These are phyloP conservation scores for Saccharomyces hybrid DNA, from an alignment of 1,139 yeast species.

Conservation along the genomic window DNA sequence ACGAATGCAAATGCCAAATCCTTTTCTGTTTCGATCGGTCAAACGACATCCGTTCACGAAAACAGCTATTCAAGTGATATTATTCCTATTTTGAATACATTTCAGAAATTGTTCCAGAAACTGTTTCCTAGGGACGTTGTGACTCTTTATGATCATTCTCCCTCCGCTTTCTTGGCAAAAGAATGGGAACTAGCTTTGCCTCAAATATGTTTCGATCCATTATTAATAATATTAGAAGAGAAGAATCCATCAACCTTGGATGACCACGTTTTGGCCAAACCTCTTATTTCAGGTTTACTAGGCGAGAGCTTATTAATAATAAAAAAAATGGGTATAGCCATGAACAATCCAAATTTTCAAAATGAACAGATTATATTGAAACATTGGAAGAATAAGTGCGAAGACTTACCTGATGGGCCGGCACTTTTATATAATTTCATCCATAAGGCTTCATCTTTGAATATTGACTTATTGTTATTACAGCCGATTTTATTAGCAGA, in stretches of 20 bases:
- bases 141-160: conserved; percentile 32
- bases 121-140: conserved; percentile 33
- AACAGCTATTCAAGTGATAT: not conserved
- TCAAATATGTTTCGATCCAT: conserved; percentile 66
- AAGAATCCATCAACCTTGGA: conserved; percentile 51
- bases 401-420: conserved; percentile 15
- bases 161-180: conserved; percentile 56
- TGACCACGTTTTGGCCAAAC: conserved; percentile 70
- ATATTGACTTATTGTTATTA: conserved; percentile 63
- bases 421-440: conserved; percentile 23
- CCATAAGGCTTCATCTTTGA: conserved; percentile 32
- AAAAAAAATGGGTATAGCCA: conserved; percentile 63
- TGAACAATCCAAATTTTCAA: conserved; percentile 13
- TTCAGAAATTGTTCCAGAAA: conserved; percentile 25
- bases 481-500: conserved; percentile 85
- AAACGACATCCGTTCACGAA: not conserved
- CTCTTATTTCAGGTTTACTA: conserved; percentile 70
- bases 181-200: conserved; percentile 86
- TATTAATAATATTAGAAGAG: conserved; percentile 64
- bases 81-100: conserved; percentile 8
- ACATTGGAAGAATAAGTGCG: conserved; percentile 42
- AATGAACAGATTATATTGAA: conserved; percentile 51
- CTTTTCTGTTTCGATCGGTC: not conserved
- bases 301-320: conserved; percentile 65
- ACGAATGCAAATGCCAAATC: conserved; percentile 7